Base-by-base conservation (phyloP, 352 stramenopile genomes). In the Phytopythium sindhum region DNA sequence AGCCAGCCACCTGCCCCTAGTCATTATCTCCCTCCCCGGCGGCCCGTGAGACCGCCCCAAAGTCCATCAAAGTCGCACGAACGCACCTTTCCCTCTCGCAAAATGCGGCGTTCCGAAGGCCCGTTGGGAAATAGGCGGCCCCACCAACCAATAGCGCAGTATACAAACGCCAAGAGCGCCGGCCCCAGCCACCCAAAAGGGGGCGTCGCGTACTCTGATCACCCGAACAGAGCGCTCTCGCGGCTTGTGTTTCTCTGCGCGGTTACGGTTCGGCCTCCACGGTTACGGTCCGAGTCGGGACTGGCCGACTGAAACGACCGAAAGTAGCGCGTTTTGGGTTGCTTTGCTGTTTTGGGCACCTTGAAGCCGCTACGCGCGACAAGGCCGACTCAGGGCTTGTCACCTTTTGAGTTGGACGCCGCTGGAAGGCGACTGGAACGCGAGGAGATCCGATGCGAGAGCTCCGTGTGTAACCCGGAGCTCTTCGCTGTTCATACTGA, bases 11-110 rank as follows among this genome's bases (percentile, higher is more conserved):
- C 19, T 19, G 39, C 48, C 31, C 57, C 29, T 45, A n/a, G 52
- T 24, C 51, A 8, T 23, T n/a, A 42, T 29, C 19, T n/a, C 19
- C 50, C 12, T 9, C n/a, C 31, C 7, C 9, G 2, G 2, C 15
- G 24, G 12, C 21, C 39, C 41, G 41, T 9, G 0, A 2, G 19
- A 24, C n/a, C 31, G 48, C 57, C 42, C 14, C 6, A 17, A 21
- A 11, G 12, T 24, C 24, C 56, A 61, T 39, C 41, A 21, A 56
- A 31, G 23, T 53, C 15, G 26, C 56, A 56, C 57, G 56, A 68
- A 77, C 73, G 67, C 70, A 80, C 73, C 73, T 80, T 75, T 80
- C 69, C 48, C 70, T 78, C 73, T 80, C 73, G 67, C 70, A 77
- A 78, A 80, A 78, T 80, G 73, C 23, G 37, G 39, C 37, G n/a